phyloP scores from a whole-genome alignment of 2,329 filamentous ascomycete species.

The Pseudocercospora musae region DNA sequence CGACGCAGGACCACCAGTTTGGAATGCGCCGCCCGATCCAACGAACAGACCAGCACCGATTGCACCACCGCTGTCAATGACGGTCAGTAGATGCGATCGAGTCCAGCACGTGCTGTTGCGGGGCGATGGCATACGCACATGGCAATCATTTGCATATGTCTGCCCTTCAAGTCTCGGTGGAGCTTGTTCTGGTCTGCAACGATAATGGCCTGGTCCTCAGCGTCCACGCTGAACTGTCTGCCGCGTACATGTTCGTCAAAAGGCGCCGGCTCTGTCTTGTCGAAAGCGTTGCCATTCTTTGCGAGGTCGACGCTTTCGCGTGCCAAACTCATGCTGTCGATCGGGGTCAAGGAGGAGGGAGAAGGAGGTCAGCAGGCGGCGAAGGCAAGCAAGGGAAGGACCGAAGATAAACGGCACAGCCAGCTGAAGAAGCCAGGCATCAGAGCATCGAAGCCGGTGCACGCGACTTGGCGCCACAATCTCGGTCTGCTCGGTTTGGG shows the following conservation, averaged over 20 bases:
- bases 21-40: conserved; percentile 47
- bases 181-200: conserved; percentile 25
- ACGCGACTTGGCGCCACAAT: neutral
- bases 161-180: conserved; percentile 31
- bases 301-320: conserved; percentile 1
- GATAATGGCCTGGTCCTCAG: conserved; percentile 14
- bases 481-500: neutral
- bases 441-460: neutral
- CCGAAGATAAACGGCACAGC: neutral
- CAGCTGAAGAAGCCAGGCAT: neutral
- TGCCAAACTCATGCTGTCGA: conserved; percentile 1
- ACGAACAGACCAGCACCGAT: conserved; percentile 56
- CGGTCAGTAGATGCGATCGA: too few relatives aligned
- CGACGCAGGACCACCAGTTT: conserved; percentile 48
- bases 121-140: too few relatives aligned
- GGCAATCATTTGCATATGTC: conserved; percentile 40
- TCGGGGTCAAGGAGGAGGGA: neutral
- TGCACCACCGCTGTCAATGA: conserved; percentile 19
- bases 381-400: neutral
- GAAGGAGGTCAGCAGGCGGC: neutral
- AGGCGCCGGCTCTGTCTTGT: conserved; percentile 3
- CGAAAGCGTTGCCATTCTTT: conserved; percentile 1
- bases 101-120: too few relatives aligned
- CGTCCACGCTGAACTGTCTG: conserved; percentile 17
- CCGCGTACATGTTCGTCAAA: conserved; percentile 18